These are phyloP conservation scores for Neurospora terricola DNA, from an alignment of 495 filamentous ascomycete genomes.

Conservation along the genomic window DNA sequence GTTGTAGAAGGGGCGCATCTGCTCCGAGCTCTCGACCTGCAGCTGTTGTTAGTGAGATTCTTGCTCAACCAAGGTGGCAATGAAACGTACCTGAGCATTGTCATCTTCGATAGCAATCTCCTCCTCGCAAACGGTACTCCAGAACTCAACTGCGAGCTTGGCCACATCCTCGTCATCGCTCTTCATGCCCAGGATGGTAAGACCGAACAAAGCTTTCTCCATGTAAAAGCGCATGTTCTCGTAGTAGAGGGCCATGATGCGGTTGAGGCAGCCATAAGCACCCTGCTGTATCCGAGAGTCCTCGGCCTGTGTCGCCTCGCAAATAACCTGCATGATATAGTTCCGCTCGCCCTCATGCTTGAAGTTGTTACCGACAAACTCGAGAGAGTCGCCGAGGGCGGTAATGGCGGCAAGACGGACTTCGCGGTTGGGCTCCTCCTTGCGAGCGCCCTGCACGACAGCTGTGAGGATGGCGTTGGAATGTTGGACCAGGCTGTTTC, in stretches of 20 bases:
- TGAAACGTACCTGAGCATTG: constrained; percentile 64
- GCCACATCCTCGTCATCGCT: constrained; percentile 94
- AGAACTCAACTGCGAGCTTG: constrained; percentile 97
- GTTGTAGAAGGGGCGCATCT: constrained; percentile 81
- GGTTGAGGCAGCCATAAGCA: constrained; percentile 92
- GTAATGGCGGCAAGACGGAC: constrained; percentile 87
- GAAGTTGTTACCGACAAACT: constrained; percentile 96
- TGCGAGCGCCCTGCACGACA: constrained; percentile 92
- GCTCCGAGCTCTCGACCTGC: constrained; percentile 57
- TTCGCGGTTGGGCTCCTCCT: constrained; percentile 84
- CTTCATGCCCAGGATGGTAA: constrained; percentile 99
- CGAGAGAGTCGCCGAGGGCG: constrained; percentile 91
- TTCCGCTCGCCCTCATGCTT: constrained; percentile 98
- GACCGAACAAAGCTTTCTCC: constrained; percentile 97
- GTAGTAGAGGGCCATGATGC: constrained; percentile 97
- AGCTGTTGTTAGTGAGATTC: constrained; percentile 13
- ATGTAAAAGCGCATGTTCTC: constrained; percentile 99
- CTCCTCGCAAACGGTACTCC: constrained; percentile 99
- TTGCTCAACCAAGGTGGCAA: neutral
- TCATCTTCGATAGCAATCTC: constrained; percentile 96
- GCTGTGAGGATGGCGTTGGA: constrained; percentile 97
- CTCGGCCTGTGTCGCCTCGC: constrained; percentile 88
- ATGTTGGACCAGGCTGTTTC: constrained; percentile 69
- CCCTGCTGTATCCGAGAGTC: constrained; percentile 88
- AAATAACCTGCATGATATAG: constrained; percentile 99